These are phyloP conservation scores for Didymella pinodella DNA, from an alignment of 2,329 filamentous ascomycete genomes.

Conservation along the genomic window DNA sequence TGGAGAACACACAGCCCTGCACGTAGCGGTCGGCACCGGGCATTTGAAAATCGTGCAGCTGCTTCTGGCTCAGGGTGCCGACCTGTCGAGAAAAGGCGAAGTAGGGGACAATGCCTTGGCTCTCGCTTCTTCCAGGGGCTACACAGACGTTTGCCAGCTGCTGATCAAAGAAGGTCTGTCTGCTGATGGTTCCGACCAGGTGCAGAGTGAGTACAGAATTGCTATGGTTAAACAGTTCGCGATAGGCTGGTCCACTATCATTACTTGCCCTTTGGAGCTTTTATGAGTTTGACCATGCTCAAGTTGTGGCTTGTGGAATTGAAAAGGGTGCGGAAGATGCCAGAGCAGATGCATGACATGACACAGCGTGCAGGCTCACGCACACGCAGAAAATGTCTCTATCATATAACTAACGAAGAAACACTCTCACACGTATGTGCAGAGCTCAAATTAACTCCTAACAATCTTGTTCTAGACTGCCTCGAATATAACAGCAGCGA, in stretches of 20 bases:
- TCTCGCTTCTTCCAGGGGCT: conserved; percentile 27
- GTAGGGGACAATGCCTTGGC: conserved; percentile 27
- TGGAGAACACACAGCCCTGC: conserved; percentile 29
- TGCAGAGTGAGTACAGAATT: background rate
- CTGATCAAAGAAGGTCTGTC: conserved; percentile 23
- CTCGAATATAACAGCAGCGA: too few species aligned
- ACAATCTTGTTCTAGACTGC: too few species aligned
- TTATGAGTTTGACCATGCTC: background rate
- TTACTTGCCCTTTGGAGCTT: conserved; percentile 28
- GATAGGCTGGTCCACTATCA: conserved; percentile 2
- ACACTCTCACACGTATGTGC: too few species aligned
- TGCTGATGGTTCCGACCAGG: background rate
- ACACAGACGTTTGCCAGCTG: conserved; percentile 26
- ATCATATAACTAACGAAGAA: too few species aligned
- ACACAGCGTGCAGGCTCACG: too few species aligned
- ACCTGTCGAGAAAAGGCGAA: conserved; percentile 21
- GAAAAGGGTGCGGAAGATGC: too few species aligned
- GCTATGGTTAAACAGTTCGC: background rate
- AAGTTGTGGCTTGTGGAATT: background rate
- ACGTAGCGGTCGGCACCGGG: conserved; percentile 32
- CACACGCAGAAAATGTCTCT: too few species aligned
- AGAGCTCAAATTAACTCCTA: too few species aligned
- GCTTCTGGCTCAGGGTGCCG: conserved; percentile 31
- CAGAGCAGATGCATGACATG: too few species aligned
- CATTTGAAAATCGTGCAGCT: conserved; percentile 23